Evolutionary conservation across 2,329 filamentous ascomycete species (phyloP), one percentile per base, ranked within the genome.

Genomic region (Aspergillus brasiliensis): DNA sequence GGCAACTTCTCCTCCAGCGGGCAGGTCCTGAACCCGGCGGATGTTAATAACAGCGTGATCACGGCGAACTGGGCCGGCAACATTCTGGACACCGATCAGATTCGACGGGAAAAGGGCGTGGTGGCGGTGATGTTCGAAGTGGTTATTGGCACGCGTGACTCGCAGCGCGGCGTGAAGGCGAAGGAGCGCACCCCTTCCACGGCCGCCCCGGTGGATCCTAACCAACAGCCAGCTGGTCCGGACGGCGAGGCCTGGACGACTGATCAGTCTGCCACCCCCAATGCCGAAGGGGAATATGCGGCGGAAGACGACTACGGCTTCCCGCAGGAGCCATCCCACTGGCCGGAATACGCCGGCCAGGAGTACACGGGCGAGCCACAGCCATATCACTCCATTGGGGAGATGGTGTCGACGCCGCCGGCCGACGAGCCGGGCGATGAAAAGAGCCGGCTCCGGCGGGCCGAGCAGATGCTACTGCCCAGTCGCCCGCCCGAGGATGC

Each of bases 71-170:
- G 76, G 76, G 72, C 74, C 1, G 73, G 88, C 6, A 88, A 88
- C 61, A 91, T 97, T 62, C 84, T 96, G 44, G 92, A 97, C 67
- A 99, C 95, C 0, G 89, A 95, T 65, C 86, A 89, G 49, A 86
- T 98, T 25, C 85, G 92, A 52, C 87, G 93, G 42, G 92, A 96
- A 72, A 97, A 97, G 72, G 92, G 91, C 8, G 92, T 98, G n/a
- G 88, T 97, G 21, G 89, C 88, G 0, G 91, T 92, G 57, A 83
- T 89, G 0, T 94, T 97, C 68, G 92, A 97, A 73, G 85, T 97
- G 13, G 82, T 96, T 1, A 88, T 98, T 19, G 95, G 95, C 1
- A 97, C 92, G 0, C 84, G 85, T 37, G 93, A 99, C 74, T 94
- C 88, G 67, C 84, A 84, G 61, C 77, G 84, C 65, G 72, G 79